Conservation (phyloP, 2,329 filamentous ascomycete species). For the Dactylonectria macrodidyma region DNA sequence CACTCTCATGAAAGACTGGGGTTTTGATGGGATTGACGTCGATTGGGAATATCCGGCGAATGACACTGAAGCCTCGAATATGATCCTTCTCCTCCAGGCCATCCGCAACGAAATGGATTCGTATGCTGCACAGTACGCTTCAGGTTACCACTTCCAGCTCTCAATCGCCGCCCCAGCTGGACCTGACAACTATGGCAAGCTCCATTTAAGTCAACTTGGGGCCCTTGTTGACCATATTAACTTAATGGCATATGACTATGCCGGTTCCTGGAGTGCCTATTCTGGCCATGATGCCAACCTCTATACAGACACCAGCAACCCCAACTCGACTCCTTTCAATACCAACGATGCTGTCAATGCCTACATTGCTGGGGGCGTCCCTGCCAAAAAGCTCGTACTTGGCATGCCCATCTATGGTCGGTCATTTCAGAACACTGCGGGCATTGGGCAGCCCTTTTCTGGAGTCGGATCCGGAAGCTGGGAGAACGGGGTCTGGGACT, state of each 20-base stretch:
- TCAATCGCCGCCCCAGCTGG: constrained; percentile 67
- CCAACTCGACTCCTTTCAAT: constrained; percentile 76
- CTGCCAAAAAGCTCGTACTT: constrained; percentile 77
- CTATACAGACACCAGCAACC: constrained; percentile 67
- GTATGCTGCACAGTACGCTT: constrained; percentile 57
- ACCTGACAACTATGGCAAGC: constrained; percentile 60
- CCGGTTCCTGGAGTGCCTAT: constrained; percentile 75
- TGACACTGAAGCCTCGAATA: constrained; percentile 56
- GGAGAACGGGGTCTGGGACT: constrained; percentile 84
- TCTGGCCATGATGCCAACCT: constrained; percentile 81
- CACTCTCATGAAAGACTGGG: constrained; percentile 77
- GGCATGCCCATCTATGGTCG: constrained; percentile 88
- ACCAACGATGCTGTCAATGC: constrained; percentile 74
- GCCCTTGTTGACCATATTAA: constrained; percentile 68
- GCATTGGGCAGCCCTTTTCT: constrained; percentile 51
- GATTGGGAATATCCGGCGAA: constrained; percentile 56
- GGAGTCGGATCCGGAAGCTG: constrained; percentile 78
- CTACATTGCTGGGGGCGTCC: constrained; percentile 75
- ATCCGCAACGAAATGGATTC: constrained; percentile 61
- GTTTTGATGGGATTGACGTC: constrained; percentile 66
- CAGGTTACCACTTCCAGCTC: constrained; percentile 63
- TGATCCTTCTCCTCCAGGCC: constrained; percentile 57
- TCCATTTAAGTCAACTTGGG: constrained; percentile 63
- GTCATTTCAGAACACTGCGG: constrained; percentile 65
- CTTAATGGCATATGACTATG: constrained; percentile 82